Conservation (phyloP, 352 stramenopile species). For the Pythium dissotocum region DNA sequence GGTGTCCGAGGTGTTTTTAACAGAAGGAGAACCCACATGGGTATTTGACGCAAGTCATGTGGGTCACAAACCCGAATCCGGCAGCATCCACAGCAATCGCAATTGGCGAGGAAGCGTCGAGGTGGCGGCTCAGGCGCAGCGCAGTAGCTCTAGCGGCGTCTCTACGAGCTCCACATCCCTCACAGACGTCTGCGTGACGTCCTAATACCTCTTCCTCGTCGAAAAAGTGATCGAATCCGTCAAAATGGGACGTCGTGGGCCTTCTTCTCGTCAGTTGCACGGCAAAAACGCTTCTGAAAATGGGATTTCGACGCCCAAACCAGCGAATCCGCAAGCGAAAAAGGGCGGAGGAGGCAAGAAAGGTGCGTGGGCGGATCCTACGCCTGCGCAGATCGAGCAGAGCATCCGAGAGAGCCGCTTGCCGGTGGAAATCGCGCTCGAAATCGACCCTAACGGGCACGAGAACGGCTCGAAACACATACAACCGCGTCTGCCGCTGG, state of each 20-base stretch:
- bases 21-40: neutral
- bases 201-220: neutral
- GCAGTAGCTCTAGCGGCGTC: neutral
- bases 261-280: neutral
- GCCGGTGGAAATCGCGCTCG: conserved; percentile 15
- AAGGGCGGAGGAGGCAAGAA: conserved; percentile 10
- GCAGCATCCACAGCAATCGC: neutral
- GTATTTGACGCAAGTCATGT: neutral
- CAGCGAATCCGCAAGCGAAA: conserved; percentile 1
- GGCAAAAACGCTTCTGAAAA: neutral
- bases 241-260: conserved; percentile 11
- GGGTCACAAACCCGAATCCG: neutral
- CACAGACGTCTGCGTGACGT: neutral
- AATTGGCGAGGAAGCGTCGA: neutral
- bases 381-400: conserved; percentile 23
- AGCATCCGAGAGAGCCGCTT: conserved; percentile 18
- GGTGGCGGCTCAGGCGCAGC: neutral
- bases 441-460: conserved; percentile 1
- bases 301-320: conserved; percentile 2
- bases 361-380: conserved; percentile 14
- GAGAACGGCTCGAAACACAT: neutral
- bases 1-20: too few species aligned
- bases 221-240: conserved; percentile 1
- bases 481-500: conserved; percentile 29
- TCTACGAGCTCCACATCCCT: neutral